Evolutionary conservation across 176 grass and related monocot species (phyloP), one percentile per base, ranked within the genome.

Genomic region (Eleusine coracana): DNA sequence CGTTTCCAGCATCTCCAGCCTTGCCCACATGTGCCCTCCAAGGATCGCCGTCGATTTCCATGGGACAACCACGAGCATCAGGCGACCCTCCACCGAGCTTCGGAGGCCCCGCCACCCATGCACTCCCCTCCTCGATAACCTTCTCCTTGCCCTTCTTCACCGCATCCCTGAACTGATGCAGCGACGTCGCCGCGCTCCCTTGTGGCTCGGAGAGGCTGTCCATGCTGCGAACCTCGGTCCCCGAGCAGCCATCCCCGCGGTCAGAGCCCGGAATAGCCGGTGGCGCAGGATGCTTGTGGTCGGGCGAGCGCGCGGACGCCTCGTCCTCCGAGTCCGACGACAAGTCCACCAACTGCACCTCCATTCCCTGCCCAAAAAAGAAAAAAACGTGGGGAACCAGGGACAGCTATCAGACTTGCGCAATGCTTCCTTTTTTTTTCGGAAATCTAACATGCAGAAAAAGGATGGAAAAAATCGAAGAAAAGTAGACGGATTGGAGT

Each of bases 81-180:
- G 17, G 23, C 14, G 66, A 71, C 62, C 70, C 79, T 41, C 51
- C 55, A 8, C 41, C 3, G 13, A 71, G 71, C 48, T 65, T 77
- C 18, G 77, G 71, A 45, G 49, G 66, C 31, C 73, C 65, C 17
- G 54, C 50, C 18, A 40, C 75, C 68, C 62, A 75, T n/a, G 75
- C 83, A 18, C 39, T 82, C 27, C 2, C 16, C 38, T 29, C 84
- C 60, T 79, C 83, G 18, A 41, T 39, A 0, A 78, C 58, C 74
- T 90, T 86, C 68, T 82, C 73, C 83, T 90, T 86, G 3, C 84
- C 88, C n/a, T 90, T 89, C 28, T 65, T 73, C n/a, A 28, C 73
- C 5, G 20, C 27, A 20, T 55, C 66, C 15, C 27, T 5, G 38
- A 65, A 42, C 39, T 60, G 87, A 74, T 16, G 69, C 8, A 8